Conservation (phyloP, 257 asterid genomes). For the Ajuga chamaepitys region DNA sequence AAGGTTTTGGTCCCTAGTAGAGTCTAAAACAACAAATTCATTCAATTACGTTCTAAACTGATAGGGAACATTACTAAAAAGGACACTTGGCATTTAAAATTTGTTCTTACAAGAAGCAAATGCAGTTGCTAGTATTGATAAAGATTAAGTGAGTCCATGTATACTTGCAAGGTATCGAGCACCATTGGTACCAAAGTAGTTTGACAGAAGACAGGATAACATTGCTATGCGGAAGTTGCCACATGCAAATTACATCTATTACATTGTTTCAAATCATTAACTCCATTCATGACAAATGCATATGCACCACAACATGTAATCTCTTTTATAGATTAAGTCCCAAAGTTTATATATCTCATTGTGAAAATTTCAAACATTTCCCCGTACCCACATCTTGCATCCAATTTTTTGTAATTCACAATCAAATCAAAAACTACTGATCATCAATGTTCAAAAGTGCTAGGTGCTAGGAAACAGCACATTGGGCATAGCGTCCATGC, state of each 20-base stretch:
- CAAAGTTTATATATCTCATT: background rate
- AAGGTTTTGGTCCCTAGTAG: background rate
- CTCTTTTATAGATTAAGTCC: background rate
- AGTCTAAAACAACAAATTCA: background rate
- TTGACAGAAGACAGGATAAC: background rate
- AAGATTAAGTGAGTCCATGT: background rate
- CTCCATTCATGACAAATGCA: background rate
- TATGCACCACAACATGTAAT: background rate
- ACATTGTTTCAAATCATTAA: background rate
- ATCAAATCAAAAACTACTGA: background rate
- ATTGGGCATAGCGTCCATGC: no score
- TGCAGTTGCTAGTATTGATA: background rate
- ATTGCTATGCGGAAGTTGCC: background rate
- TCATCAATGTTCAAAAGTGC: no score
- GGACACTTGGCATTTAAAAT: background rate
- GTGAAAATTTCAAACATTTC: background rate
- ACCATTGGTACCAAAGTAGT: background rate
- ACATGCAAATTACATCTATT: background rate
- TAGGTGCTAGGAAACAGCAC: no score
- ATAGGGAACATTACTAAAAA: background rate
- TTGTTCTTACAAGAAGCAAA: background rate
- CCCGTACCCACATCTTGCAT: background rate
- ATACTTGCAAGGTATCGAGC: background rate
- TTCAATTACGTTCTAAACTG: background rate
- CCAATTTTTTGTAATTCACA: background rate